Base-by-base conservation (phyloP, 1,284 basidiomycete genomes). In the Malassezia brasiliensis region DNA sequence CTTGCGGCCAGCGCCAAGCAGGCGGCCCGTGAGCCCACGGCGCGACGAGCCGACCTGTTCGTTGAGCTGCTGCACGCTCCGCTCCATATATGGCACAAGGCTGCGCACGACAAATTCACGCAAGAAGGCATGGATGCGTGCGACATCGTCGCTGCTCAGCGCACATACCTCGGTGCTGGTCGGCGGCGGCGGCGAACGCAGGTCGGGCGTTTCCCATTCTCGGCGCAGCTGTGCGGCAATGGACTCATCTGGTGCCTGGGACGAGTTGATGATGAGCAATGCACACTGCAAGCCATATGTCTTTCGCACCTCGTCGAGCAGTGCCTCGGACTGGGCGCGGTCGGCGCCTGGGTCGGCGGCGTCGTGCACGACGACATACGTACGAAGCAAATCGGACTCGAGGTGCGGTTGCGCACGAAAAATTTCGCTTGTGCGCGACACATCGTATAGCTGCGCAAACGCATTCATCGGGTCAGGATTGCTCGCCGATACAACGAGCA, bases 21-120 rank as follows among this genome's bases (percentile, higher is more conserved):
- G 77, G 32, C 90, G 82, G 37, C 90, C 85, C 3, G 93, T 94
- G 20, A 96, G 85, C 11, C 94, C 81, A 34, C 88, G 81, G 46
- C 89, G 81, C 20, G 85, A 88, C 15, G 87, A 86, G 17, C 85
- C 83, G 68, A 87, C 91, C 22, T 68, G 81, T 78, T 98, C 93
- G 72, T 94, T 94, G 87, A 90, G 94, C 56, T 94, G 88, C 44
- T 90, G 73, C 1, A 94, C 85, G 68, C 84, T 85, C 64, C 86
- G 86, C 77, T 98, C 93, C 88, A 98, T 90, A 85, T 87, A 96
- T 0, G 93, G 93, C 3, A 96, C 77, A 34, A 98, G 78, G 66
- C 86, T 90, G 82, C 90, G 89, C 4, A 86, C 84, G 2, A 90
- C 81, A 63, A 96, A 85, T 73, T 96, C 93, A 41, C 91, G 82